phyloP scores from a whole-genome alignment of 2,329 filamentous ascomycete species.

The Calonectria pseudoreteaudii region DNA sequence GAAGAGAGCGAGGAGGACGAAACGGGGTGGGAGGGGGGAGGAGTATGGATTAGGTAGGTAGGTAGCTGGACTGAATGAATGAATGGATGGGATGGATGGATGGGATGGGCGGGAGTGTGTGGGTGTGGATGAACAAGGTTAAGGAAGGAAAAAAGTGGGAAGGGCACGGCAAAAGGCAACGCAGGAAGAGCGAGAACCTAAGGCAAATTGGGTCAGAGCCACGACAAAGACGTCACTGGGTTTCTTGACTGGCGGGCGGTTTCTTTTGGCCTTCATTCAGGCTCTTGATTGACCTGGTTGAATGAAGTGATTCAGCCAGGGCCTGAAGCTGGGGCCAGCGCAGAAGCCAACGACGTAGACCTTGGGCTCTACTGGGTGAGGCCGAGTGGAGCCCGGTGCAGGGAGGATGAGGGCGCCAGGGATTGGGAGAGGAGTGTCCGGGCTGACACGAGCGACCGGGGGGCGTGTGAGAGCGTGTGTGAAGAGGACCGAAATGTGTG shows the following conservation, averaged over 20 bases:
- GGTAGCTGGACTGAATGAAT: conserved; percentile 4
- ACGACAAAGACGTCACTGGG: conserved; percentile 6
- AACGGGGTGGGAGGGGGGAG: conserved; percentile 25
- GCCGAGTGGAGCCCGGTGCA: conserved; percentile 39
- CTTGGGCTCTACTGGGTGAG: conserved; percentile 34
- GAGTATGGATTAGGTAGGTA: conserved; percentile 20
- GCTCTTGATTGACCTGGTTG: conserved; percentile 27
- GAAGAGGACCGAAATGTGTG: conserved; percentile 3
- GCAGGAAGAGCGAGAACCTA: not conserved
- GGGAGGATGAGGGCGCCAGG: conserved; percentile 42
- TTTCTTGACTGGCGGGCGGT: not conserved
- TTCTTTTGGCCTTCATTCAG: not conserved
- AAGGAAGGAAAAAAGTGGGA: conserved; percentile 14
- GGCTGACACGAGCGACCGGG: conserved; percentile 46
- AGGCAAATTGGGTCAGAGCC: conserved; percentile 8
- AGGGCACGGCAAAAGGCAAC: conserved; percentile 1
- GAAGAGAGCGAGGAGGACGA: conserved; percentile 28
- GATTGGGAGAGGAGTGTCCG: conserved; percentile 47
- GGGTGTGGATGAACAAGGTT: conserved; percentile 22
- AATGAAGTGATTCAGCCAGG: conserved; percentile 42
- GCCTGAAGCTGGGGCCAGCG: conserved; percentile 30
- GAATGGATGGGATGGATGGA: conserved; percentile 20
- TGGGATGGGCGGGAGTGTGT: conserved; percentile 8
- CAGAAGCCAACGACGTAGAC: conserved; percentile 32
- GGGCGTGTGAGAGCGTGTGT: conserved; percentile 15